Percentiles rank a stretch among this genome's conserved stretches.
These are phyloP conservation scores for Grosmannia huntii DNA, from an alignment of 2,329 filamentous ascomycete species.

Conservation along the genomic window DNA sequence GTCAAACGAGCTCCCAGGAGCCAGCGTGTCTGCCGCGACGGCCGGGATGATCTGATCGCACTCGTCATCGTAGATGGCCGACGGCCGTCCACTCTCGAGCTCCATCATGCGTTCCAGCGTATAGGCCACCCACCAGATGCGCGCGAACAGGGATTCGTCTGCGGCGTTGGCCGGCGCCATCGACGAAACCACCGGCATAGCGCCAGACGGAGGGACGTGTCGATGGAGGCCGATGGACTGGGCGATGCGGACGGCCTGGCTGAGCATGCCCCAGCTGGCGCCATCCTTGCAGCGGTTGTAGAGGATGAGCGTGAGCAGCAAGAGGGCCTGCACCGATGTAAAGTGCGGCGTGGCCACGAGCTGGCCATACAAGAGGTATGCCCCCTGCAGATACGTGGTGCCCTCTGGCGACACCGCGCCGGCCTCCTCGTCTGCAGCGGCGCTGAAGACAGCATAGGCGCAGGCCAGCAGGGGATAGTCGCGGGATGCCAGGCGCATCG, in stretches of 20 bases:
- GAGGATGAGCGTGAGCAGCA: conserved; percentile 3
- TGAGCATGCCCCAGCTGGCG: conserved; percentile 5
- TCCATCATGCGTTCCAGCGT: conserved; percentile 6
- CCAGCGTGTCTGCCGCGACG: neutral
- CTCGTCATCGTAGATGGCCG: conserved; percentile 5
- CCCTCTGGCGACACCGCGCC: neutral
- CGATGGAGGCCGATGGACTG: conserved; percentile 5
- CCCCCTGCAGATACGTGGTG: neutral
- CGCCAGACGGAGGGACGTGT: neutral
- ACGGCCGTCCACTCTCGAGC: conserved; percentile 5
- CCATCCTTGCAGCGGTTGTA: conserved; percentile 8
- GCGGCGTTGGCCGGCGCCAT: neutral
- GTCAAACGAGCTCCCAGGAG: neutral
- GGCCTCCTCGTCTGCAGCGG: conserved; percentile 2
- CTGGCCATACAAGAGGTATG: neutral
- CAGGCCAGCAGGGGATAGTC: neutral
- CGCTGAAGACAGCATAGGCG: conserved; percentile 2
- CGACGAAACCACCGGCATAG: neutral
- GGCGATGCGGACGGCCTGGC: conserved; percentile 5
- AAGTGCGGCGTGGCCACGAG: conserved; percentile 1
- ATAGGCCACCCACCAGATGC: conserved; percentile 7
- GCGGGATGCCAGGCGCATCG: neutral
- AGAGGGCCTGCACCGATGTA: conserved; percentile 2
- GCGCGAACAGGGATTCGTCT: neutral
- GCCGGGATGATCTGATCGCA: neutral